These are phyloP conservation scores for Russula sp. DNA, from an alignment of 768 basidiomycete genomes.

Conservation along the genomic window DNA sequence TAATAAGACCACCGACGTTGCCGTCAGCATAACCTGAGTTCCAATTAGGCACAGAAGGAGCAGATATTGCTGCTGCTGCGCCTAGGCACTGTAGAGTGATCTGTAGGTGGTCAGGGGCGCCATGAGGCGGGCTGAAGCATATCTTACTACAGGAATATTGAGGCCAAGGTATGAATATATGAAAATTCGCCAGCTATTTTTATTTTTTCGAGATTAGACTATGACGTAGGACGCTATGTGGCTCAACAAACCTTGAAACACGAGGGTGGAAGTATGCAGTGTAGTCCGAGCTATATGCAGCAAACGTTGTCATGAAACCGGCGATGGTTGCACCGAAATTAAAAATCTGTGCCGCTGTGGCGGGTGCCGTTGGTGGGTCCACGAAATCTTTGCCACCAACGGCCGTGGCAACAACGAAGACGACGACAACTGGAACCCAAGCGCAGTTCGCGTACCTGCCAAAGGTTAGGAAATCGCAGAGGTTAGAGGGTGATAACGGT, in stretches of 20 bases:
- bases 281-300: constrained; percentile 61
- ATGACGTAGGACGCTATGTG: not conserved
- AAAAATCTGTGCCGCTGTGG: constrained; percentile 47
- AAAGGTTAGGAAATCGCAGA: not conserved
- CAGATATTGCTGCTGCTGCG: constrained; percentile 56
- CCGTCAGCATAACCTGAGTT: constrained; percentile 42
- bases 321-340: constrained; percentile 64
- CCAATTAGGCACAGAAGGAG: constrained; percentile 51
- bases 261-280: constrained; percentile 58
- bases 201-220: not conserved
- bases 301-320: constrained; percentile 64
- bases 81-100: constrained; percentile 49
- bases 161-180: constrained; percentile 59
- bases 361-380: constrained; percentile 42
- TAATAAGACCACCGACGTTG: constrained; percentile 56
- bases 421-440: constrained; percentile 74
- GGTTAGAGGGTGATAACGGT: not conserved
- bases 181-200: constrained; percentile 50
- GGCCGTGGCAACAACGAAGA: constrained; percentile 63
- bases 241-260: constrained; percentile 43
- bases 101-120: constrained; percentile 19
- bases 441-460: constrained; percentile 64
- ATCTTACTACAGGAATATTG: constrained; percentile 48
- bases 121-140: constrained; percentile 1
- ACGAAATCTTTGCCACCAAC: constrained; percentile 65